These are phyloP conservation scores for Colletotrichum nymphaeae DNA, from an alignment of 2,329 filamentous ascomycete genomes.

Conservation along the genomic window DNA sequence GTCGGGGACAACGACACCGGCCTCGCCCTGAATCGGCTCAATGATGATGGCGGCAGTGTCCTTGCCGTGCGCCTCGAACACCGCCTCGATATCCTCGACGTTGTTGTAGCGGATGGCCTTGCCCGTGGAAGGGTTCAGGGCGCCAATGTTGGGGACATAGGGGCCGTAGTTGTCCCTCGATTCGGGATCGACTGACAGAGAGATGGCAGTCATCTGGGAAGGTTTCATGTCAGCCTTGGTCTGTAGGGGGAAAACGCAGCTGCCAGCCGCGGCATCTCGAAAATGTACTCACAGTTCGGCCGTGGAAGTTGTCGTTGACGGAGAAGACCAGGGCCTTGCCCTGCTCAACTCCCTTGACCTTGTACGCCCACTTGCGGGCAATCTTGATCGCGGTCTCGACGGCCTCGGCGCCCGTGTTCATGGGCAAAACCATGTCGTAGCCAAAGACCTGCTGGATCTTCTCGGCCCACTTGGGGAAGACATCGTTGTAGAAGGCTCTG, in stretches of 20 bases:
- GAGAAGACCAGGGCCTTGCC: slow-evolving; percentile 87
- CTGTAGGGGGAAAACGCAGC: background rate
- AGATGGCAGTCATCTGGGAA: slow-evolving; percentile 83
- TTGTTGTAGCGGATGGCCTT: slow-evolving; percentile 89
- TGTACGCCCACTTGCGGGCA: slow-evolving; percentile 97
- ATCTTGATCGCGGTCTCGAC: slow-evolving; percentile 97
- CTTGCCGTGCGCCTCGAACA: slow-evolving; percentile 82
- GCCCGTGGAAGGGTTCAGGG: slow-evolving; percentile 77
- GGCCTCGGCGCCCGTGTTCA: slow-evolving; percentile 98
- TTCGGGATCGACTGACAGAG: slow-evolving; percentile 94
- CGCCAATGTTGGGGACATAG: slow-evolving; percentile 90
- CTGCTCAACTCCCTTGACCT: slow-evolving; percentile 88
- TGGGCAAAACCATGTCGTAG: slow-evolving; percentile 97
- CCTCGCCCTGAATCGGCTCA: slow-evolving; percentile 97
- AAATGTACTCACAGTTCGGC: slow-evolving; percentile 79
- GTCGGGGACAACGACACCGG: slow-evolving; percentile 94
- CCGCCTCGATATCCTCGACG: slow-evolving; percentile 81
- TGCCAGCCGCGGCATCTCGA: background rate
- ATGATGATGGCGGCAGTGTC: slow-evolving; percentile 93
- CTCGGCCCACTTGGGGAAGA: slow-evolving; percentile 95
- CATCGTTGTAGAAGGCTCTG: slow-evolving; percentile 97
- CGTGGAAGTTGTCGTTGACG: slow-evolving; percentile 94
- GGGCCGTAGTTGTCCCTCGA: slow-evolving; percentile 97
- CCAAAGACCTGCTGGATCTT: slow-evolving; percentile 90
- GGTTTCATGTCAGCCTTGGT: slow-evolving; percentile 33